A percentile compares a stretch with the other conserved stretches of the same genome.
Conservation (phyloP, 768 basidiomycete genomes). For the Plicaturopsis crispa region DNA sequence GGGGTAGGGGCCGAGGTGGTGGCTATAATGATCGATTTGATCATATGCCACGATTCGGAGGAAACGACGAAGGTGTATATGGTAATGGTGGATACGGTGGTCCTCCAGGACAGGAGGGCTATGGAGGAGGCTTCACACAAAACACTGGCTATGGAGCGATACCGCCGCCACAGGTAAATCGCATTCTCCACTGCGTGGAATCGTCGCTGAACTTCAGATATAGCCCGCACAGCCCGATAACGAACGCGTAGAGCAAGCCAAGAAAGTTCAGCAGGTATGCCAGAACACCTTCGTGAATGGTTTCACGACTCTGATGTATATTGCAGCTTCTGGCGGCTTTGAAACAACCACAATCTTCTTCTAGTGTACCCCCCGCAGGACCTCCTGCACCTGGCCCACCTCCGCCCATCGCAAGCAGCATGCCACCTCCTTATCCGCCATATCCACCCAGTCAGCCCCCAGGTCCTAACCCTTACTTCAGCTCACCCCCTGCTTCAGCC, state of each 20-base stretch:
- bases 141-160: constrained; percentile 20
- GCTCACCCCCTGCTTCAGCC: constrained; percentile 12
- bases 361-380: constrained; percentile 9
- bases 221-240: constrained; percentile 38
- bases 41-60: constrained; percentile 13
- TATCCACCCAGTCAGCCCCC: constrained; percentile 27
- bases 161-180: constrained; percentile 16
- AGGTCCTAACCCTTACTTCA: constrained; percentile 13
- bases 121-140: constrained; percentile 11
- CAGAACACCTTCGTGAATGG: neutral
- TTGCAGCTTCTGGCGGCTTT: constrained; percentile 63
- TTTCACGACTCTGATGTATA: constrained; percentile 1
- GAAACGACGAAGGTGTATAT: constrained; percentile 31
- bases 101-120: constrained; percentile 8
- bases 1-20: constrained; percentile 29
- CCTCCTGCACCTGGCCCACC: constrained; percentile 25
- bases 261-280: constrained; percentile 71
- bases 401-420: constrained; percentile 22
- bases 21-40: constrained; percentile 37
- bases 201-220: constrained; percentile 6
- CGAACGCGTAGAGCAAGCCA: constrained; percentile 83
- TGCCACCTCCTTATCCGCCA: constrained; percentile 20
- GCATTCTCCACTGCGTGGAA: constrained; percentile 9
- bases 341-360: constrained; percentile 53
- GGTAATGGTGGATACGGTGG: constrained; percentile 17